phyloP scores from a whole-genome alignment of 305 asterid genomes.

The Euphrasia arctica region DNA sequence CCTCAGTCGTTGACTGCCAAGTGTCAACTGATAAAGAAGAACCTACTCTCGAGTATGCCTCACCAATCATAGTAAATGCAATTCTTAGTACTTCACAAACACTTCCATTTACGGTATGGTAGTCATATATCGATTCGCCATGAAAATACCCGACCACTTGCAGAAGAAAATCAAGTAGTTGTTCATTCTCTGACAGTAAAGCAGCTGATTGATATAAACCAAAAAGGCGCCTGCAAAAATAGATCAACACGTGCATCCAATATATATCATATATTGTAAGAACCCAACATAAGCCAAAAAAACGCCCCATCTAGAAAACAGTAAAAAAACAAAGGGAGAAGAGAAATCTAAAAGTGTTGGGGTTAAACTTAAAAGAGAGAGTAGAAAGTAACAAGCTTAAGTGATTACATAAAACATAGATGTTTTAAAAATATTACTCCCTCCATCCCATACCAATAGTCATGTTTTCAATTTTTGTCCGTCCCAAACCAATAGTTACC shows the following conservation, averaged over 20 bases:
- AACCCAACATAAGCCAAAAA: constrained; percentile 15
- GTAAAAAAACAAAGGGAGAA: constrained; percentile 6
- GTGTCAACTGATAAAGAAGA: constrained; percentile 54
- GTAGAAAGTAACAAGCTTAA: constrained; percentile 6
- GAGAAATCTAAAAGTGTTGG: neutral
- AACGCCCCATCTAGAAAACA: constrained; percentile 12
- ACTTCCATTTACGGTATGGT: constrained; percentile 32
- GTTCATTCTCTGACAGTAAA: constrained; percentile 49
- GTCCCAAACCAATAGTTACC: too few relatives aligned
- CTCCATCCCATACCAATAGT: too few relatives aligned
- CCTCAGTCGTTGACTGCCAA: constrained; percentile 86
- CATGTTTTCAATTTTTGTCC: too few relatives aligned
- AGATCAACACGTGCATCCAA: constrained; percentile 21
- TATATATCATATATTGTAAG: constrained; percentile 3
- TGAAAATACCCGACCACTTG: constrained; percentile 59
- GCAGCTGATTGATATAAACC: constrained; percentile 49
- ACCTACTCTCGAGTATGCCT: constrained; percentile 64
- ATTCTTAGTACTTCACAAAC: constrained; percentile 51
- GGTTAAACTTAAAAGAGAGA: constrained; percentile 5
- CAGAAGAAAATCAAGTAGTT: constrained; percentile 61
- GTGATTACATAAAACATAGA: constrained; percentile 23
- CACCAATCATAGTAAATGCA: constrained; percentile 68
- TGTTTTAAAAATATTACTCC: neutral
- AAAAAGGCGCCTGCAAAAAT: constrained; percentile 56
- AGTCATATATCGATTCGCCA: constrained; percentile 37